Evolutionary conservation across 2,329 filamentous ascomycete species (phyloP).

Genomic region (Dendryphion nanum): DNA sequence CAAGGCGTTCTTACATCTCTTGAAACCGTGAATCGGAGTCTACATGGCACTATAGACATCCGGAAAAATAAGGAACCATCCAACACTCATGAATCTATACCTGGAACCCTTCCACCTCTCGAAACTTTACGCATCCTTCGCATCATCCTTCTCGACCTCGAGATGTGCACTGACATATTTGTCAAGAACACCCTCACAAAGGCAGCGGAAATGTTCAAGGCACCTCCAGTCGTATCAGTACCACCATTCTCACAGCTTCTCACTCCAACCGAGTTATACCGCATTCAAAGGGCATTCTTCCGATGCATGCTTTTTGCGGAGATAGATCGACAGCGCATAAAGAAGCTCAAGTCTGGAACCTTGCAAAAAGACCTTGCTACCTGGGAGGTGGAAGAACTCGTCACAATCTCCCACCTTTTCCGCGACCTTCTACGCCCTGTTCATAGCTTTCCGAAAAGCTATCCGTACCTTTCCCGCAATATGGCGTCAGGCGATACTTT

Average conservation of each 20-base stretch:
- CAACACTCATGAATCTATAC: background rate
- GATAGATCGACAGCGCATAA: background rate
- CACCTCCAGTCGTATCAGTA: background rate
- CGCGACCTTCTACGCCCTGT: too few relatives aligned
- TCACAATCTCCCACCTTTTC: too few relatives aligned
- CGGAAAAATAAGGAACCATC: background rate
- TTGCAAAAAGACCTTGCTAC: background rate
- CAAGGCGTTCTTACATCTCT: background rate
- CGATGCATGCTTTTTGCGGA: background rate
- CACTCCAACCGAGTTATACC: background rate
- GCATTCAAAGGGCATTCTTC: background rate
- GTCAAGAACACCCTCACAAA: background rate
- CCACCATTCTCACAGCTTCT: background rate
- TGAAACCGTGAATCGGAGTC: background rate
- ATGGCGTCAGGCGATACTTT: too few relatives aligned
- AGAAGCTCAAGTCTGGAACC: background rate
- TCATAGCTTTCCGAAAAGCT: too few relatives aligned
- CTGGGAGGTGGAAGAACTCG: background rate
- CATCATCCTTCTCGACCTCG: background rate
- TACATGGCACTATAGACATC: background rate
- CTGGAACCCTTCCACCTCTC: too few relatives aligned
- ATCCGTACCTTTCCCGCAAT: too few relatives aligned
- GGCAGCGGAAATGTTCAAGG: background rate
- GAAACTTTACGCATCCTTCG: background rate
- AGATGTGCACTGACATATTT: background rate